Base-by-base conservation (phyloP, 495 filamentous ascomycete genomes). In the Penicillium tannophilum region DNA sequence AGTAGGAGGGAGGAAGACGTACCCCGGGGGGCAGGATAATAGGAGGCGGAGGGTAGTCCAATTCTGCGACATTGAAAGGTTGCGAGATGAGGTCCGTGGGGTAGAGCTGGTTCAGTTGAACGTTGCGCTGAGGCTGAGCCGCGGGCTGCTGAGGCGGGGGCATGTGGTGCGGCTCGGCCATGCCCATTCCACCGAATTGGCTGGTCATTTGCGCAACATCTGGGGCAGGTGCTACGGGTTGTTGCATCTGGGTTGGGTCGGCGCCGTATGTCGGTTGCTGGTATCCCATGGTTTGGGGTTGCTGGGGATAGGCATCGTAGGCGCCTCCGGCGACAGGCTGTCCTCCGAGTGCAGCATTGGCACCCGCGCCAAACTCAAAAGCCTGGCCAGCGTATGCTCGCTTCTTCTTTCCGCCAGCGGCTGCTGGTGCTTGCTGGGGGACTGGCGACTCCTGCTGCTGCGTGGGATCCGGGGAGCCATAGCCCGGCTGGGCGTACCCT, bases 11-110 rank as follows among this genome's bases (percentile, higher is more conserved):
- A 41, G 33, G 35, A 50, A 52, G 30, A 83, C 90, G 79, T 79
- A 98, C 93, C 78, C 94, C 94, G 48, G 91, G 88, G 26, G 94
- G 94, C 50, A 98, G 73, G 63, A 95, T 85, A 63, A 97, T 94
- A 14, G 90, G 89, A 59, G 94, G 94, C 39, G 94, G 95, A 14
- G 93, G 91, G 50, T 94, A 84, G 68, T 97, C 93, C 43, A 98
- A 75, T 74, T 98, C 95, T 33, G 90, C 84, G 50, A 93, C 91
- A 72, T 97, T 93, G 76, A 98, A 93, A 30, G 93, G 95, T 71
- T 95, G 90, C 55, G 88, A 89, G 63, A 96, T 81, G 53, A 98
- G 81, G 69, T 98, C 94, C 35, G 92, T 92, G 2, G 95, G 90
- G 67, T 92, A 91, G 57, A 98, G 86, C 71, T 90, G 90, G 69